Conservation (phyloP, 768 basidiomycete species). For the Hysterangium stoloniferum region DNA sequence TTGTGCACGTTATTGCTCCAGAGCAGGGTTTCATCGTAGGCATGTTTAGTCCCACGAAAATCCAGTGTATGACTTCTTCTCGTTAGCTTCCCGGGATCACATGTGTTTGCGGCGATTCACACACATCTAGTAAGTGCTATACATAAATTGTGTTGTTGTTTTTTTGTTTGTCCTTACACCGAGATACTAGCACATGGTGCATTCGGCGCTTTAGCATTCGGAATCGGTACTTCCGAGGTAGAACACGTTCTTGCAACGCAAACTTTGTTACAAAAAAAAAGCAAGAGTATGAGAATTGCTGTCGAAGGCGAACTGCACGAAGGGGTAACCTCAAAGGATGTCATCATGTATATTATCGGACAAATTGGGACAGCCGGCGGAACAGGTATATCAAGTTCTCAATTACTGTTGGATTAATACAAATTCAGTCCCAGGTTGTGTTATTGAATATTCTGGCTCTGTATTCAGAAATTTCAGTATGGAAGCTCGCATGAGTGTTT, state of each 20-base stretch:
- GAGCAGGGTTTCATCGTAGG: conserved; percentile 86
- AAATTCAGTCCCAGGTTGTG: conserved; percentile 41
- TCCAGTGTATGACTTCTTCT: conserved; percentile 5
- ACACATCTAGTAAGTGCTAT: conserved; percentile 69
- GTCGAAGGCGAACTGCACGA: conserved; percentile 76
- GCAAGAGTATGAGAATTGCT: conserved; percentile 87
- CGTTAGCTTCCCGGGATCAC: conserved; percentile 64
- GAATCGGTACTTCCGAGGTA: conserved; percentile 90
- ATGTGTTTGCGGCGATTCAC: conserved; percentile 88
- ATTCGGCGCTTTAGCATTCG: conserved; percentile 88
- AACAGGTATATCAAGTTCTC: conserved; percentile 29
- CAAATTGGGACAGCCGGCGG: conserved; percentile 88
- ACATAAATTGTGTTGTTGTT: not conserved
- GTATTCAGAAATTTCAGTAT: conserved; percentile 78
- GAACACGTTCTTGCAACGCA: conserved; percentile 93
- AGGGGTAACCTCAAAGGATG: conserved; percentile 85
- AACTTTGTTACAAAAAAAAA: conserved; percentile 77
- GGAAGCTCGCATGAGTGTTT: conserved; percentile 82
- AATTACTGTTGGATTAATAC: not conserved
- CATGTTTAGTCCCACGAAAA: conserved; percentile 2
- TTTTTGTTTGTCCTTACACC: conserved; percentile 2
- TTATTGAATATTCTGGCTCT: conserved; percentile 86
- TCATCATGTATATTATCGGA: conserved; percentile 88
- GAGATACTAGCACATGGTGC: conserved; percentile 68
- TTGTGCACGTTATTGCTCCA: conserved; percentile 85